Evolutionary conservation across 805 yeast genomes (phyloP).

Genomic region (Teunomyces aglyptinius): DNA sequence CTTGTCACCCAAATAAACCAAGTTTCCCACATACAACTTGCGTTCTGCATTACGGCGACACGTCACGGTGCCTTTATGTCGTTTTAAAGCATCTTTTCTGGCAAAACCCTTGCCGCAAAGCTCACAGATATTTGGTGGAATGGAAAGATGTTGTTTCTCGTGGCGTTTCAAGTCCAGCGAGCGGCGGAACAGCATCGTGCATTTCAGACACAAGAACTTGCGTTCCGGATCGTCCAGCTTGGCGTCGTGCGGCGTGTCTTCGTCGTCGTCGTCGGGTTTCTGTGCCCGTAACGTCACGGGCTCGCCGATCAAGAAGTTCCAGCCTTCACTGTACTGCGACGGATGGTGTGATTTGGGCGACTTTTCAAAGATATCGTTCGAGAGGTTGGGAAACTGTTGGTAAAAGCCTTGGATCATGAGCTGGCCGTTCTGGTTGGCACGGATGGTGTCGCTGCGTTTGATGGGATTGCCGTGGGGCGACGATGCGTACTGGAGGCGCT

Average conservation of each 20-base stretch:
- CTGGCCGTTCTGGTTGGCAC: slow-evolving; percentile 40
- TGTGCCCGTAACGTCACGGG: slow-evolving; percentile 16
- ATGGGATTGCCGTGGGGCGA: slow-evolving; percentile 59
- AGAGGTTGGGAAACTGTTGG: slow-evolving; percentile 41
- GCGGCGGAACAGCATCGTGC: slow-evolving; percentile 63
- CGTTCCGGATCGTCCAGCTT: slow-evolving; percentile 17
- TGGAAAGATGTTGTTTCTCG: slow-evolving; percentile 68
- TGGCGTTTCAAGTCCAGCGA: slow-evolving; percentile 72
- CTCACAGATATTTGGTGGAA: slow-evolving; percentile 73
- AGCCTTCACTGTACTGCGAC: slow-evolving; percentile 23
- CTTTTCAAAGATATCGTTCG: slow-evolving; percentile 35
- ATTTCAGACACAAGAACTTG: slow-evolving; percentile 56
- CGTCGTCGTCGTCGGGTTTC: slow-evolving; percentile 6
- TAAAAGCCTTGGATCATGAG: slow-evolving; percentile 42
- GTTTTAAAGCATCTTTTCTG: slow-evolving; percentile 74
- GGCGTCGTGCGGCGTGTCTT: slow-evolving; percentile 6
- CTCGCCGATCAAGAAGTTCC: slow-evolving; percentile 34
- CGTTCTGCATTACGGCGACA: slow-evolving; percentile 70
- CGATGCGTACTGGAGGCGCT: slow-evolving; percentile 56
- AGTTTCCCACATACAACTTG: slow-evolving; percentile 33
- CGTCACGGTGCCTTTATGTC: slow-evolving; percentile 73
- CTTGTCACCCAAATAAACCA: slow-evolving; percentile 19
- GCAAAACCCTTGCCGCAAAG: slow-evolving; percentile 82
- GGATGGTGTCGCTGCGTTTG: slow-evolving; percentile 28
- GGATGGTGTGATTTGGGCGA: slow-evolving; percentile 11